Base-by-base conservation (phyloP, 1,284 basidiomycete species). In the Irpex sp. region DNA sequence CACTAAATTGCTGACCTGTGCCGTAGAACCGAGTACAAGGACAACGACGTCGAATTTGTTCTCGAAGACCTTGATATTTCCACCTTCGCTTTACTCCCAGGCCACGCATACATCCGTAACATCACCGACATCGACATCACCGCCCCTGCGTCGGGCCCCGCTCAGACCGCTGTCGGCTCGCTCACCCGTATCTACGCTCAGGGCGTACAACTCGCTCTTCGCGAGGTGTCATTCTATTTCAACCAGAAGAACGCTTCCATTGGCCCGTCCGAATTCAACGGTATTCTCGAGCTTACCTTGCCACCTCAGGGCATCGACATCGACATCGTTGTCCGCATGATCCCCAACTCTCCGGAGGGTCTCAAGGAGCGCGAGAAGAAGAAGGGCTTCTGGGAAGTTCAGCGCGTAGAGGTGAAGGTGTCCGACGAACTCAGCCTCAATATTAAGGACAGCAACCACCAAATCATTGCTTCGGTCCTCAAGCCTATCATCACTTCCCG, bases 221-320 rank as follows among this genome's bases (percentile, higher is more conserved):
- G 79, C 62, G 85, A 91, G 49, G 81, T 90, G 0, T 89, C 88
- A 0, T 91, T 91, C 77, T 90, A 82, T 74, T 89, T 88, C 74
- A 80, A 80, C 47, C 87, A 91, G 73, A 85, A 87, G 68, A 76
- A 73, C 0, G 75, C 83, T 2, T 69, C 79, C 0, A 65, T 88
- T 52, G 80, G 81, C 0, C 86, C 86, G 0, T 74, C 74, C 36
- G 83, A 86, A 58, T 83, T 83, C 72, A 85, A 81, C 0, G 88
- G 88, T 1, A 76, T 89, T 51, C 75, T 89, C 58, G 83, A 80
- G 58, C 80, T 90, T 65, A 81, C 76, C 3, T 78, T 91, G 8
- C 88, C 88, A 0, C 80, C 82, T 2, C 82, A 87, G 64, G 88
- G 88, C 19, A 74, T 91, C 66, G 85, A 89, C 65, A 72, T 90